A percentile compares a stretch with the other conserved stretches of the same genome.
These are phyloP conservation scores for Arctostaphylos glauca DNA, from an alignment of 148 eudicot species.

Conservation along the genomic window DNA sequence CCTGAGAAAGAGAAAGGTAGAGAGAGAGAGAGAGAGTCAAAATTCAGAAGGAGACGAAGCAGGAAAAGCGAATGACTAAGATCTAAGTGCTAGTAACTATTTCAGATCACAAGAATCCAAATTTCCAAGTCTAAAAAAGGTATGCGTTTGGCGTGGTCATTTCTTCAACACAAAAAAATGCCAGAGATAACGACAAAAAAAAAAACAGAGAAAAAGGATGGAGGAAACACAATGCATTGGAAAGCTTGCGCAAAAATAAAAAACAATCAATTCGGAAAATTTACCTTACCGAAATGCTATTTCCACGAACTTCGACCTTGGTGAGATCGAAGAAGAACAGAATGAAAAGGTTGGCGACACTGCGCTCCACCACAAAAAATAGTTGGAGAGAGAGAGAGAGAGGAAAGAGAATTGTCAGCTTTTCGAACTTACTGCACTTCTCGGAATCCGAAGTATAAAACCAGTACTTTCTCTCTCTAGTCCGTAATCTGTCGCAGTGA, in stretches of 20 bases:
- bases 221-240: neutral
- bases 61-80: neutral
- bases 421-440: neutral
- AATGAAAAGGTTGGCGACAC: neutral
- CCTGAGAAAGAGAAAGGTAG: neutral
- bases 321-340: neutral
- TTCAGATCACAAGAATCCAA: neutral
- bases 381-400: neutral
- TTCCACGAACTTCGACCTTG: neutral
- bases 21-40: neutral
- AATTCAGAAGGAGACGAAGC: neutral
- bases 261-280: neutral
- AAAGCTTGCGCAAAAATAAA: neutral
- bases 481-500: neutral
- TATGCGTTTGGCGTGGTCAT: neutral
- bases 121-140: neutral
- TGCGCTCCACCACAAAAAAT: neutral
- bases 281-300: neutral
- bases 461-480: neutral
- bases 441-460: neutral
- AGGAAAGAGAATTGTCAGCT: neutral
- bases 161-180: neutral
- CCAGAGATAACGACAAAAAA: no score
- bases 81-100: neutral
- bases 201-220: neutral